These are phyloP conservation scores for Blastocystis sp. DNA, from an alignment of 352 stramenopile species.

Conservation along the genomic window DNA sequence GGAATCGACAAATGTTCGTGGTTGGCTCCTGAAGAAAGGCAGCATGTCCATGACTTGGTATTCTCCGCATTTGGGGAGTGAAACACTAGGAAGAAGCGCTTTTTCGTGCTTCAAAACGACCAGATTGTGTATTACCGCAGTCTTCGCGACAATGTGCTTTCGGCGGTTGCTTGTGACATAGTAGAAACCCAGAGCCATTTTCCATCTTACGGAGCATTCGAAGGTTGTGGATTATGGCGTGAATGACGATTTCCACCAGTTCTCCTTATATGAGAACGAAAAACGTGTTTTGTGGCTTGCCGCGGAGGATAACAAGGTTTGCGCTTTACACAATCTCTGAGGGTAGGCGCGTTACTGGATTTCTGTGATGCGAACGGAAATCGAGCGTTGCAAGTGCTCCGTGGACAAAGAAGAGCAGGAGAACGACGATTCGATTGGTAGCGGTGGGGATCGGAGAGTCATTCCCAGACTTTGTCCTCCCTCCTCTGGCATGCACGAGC, in stretches of 20 bases:
- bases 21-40: conserved; percentile 65
- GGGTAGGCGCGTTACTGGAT: conserved; percentile 56
- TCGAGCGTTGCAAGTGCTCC: neutral
- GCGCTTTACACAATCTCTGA: neutral
- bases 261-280: conserved; percentile 48
- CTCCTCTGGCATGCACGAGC: neutral
- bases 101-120: conserved; percentile 48
- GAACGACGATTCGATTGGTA: neutral
- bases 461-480: neutral
- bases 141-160: conserved; percentile 33
- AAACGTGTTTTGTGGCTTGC: conserved; percentile 57
- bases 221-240: conserved; percentile 38
- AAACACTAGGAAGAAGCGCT: conserved; percentile 53
- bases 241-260: conserved; percentile 42
- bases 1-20: neutral
- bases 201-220: neutral
- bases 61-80: neutral
- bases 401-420: neutral
- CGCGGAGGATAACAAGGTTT: conserved; percentile 61
- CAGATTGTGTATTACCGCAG: conserved; percentile 46
- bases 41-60: conserved; percentile 5
- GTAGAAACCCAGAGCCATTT: conserved; percentile 45
- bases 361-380: conserved; percentile 1
- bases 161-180: neutral
- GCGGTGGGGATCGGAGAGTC: neutral